Base-by-base conservation (phyloP, 2,329 filamentous ascomycete species). In the Biscogniauxia sp. region DNA sequence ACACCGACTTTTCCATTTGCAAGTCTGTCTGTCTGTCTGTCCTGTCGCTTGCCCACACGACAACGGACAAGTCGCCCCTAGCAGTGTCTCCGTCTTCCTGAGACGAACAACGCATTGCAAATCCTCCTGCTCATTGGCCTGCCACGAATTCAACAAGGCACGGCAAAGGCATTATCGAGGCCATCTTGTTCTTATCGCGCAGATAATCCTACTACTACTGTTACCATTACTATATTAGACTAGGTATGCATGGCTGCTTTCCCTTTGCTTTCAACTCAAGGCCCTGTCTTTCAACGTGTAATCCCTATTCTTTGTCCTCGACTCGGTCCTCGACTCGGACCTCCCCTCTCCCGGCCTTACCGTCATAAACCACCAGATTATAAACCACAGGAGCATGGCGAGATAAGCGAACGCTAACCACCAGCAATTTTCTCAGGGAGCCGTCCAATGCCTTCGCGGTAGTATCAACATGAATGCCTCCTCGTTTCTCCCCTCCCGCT, bases 401-500 rank as follows among this genome's bases (percentile, higher is more conserved):
- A 20, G 11, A 49, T 49, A 37, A 55, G 3, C 15, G 19, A 55
- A 28, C 20, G 53, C 53, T 49, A 57, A 41, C 50, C 19, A 13
- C 23, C 1, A 13, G 7, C 17, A 2, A 9, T 28, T 20, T 52
- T 32, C 5, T 19, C 56, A 28, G 49, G 26, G 32, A 57, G 8
- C 53, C 54, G 53, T 54, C 68, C 66, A 71, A 75, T 76, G 75
- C 70, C 72, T 75, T 70, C 70, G 69, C 71, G 71, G 73, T 72
- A 73, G 68, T 61, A 60, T 74, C 73, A 73, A 76, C 67, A 86
- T 83, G 81, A 81, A 83, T 68, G 78, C 81, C 63, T 77, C 82
- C 53, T 80, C 78, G 64, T 77, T 88, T 62, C 78, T 88, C 19
- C 86, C 86, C 61, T 80, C 79, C 72, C 84, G 85, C 69, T 88